phyloP scores from a whole-genome alignment of 2,329 filamentous ascomycete species.

The Curvularia eragrostidis region DNA sequence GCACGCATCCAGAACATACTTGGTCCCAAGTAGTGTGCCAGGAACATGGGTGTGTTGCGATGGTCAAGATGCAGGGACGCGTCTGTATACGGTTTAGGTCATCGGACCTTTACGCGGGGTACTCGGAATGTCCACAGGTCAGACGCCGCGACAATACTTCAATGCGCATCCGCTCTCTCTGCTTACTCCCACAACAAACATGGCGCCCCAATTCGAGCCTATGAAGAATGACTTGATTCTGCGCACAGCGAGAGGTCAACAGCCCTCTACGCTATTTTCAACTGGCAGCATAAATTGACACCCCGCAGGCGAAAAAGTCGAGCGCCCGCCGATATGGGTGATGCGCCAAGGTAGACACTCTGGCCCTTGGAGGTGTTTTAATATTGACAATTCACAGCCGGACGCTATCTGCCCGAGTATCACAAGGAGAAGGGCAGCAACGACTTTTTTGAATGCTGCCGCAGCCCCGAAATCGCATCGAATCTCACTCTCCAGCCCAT shows the following conservation, averaged over 20 bases:
- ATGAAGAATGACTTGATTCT: slow-evolving; percentile 93
- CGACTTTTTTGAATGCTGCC: slow-evolving; percentile 98
- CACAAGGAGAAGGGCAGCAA: slow-evolving; percentile 88
- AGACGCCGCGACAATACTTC: slow-evolving; percentile 19
- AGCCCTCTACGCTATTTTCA: not conserved
- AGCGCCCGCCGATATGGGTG: slow-evolving; percentile 96
- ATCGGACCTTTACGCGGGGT: slow-evolving; percentile 31
- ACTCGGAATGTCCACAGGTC: slow-evolving; percentile 23
- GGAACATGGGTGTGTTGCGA: slow-evolving; percentile 4
- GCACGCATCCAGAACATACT: slow-evolving; percentile 29
- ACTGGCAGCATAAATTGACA: slow-evolving; percentile 22
- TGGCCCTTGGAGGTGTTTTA: not conserved
- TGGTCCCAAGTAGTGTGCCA: slow-evolving; percentile 4
- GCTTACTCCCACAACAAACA: slow-evolving; percentile 49
- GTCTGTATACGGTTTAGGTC: slow-evolving; percentile 31
- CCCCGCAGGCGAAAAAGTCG: slow-evolving; percentile 78
- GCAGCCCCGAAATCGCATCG: slow-evolving; percentile 88
- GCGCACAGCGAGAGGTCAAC: slow-evolving; percentile 82
- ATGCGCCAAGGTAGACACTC: slow-evolving; percentile 86
- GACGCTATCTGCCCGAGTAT: slow-evolving; percentile 96
- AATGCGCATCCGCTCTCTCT: slow-evolving; percentile 13
- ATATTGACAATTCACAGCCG: slow-evolving; percentile 64
- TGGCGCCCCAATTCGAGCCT: slow-evolving; percentile 77
- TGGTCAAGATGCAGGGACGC: slow-evolving; percentile 23
- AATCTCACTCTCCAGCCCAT: slow-evolving; percentile 94